phyloP scores from a whole-genome alignment of 1,139 yeast species.

The Insectozyma bohioensis region DNA sequence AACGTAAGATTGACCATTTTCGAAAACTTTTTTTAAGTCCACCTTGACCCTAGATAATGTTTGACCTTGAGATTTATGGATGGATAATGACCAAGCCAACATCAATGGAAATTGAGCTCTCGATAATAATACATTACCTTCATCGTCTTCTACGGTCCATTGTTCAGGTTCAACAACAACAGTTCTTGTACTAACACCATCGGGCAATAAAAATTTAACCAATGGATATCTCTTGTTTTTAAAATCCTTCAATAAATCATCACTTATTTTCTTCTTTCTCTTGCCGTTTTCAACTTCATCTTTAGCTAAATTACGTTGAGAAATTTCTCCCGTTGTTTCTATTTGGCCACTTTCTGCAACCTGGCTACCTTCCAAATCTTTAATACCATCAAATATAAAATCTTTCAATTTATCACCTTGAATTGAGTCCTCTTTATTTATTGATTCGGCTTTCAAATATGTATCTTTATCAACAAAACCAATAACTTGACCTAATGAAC shows the following conservation, averaged over 20 bases:
- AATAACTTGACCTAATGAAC: conserved; percentile 80
- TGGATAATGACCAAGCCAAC: conserved; percentile 92
- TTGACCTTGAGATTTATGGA: conserved; percentile 97
- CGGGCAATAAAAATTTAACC: conserved; percentile 70
- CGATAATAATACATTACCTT: conserved; percentile 28
- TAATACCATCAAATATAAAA: conserved; percentile 23
- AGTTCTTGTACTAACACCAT: conserved; percentile 65
- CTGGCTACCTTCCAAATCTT: conserved; percentile 1
- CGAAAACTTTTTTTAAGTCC: conserved; percentile 75
- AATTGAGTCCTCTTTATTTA: conserved; percentile 5
- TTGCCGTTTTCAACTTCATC: conserved; percentile 16
- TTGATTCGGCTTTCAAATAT: conserved; percentile 25
- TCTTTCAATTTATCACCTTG: conserved; percentile 18
- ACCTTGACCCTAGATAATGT: conserved; percentile 81
- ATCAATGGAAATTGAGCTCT: conserved; percentile 73
- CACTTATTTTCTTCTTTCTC: conserved; percentile 22
- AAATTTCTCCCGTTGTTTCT: conserved; percentile 7
- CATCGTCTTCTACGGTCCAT: conserved; percentile 44
- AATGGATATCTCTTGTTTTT: conserved; percentile 57
- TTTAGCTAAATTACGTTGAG: conserved; percentile 8
- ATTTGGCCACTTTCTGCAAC: no score
- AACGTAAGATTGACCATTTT: conserved; percentile 93
- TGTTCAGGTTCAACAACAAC: conserved; percentile 50
- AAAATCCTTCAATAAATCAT: conserved; percentile 19
- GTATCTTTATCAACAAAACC: conserved; percentile 41